Evolutionary conservation across 768 basidiomycete genomes (phyloP), one percentile per base, ranked within the genome.

Genomic region (Boletus speciosus): DNA sequence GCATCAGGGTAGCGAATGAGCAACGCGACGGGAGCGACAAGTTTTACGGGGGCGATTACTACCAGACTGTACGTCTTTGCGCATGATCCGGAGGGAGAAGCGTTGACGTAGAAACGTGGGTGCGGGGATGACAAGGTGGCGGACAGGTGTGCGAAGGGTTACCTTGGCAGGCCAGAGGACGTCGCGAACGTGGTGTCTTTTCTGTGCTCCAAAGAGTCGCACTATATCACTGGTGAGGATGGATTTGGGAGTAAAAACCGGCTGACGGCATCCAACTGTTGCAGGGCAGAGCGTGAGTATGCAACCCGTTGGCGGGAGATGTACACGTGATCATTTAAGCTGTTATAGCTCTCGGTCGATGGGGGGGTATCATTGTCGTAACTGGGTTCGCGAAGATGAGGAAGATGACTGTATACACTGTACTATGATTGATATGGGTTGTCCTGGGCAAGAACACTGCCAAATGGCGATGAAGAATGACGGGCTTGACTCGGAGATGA

Each of bases 161-260:
- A 58, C 44, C 41, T 56, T 10, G 58, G 57, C 16, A 57, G 51
- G 19, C 31, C 60, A 2, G 57, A 61, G 21, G 62, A 68, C 21
- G 60, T 70, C 14, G 65, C 61, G 7, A 62, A 59, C n/a, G 31
- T 67, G 4, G 66, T 71, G 21, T 69, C 68, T 14, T 72, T 62
- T 46, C 56, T 74, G 12, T 67, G 62, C 21, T 66, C 70, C 16
- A 67, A 64, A 56, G 67, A 64, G 42, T 61, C 64, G 2, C 54
- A 56, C 43, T 66, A 63, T 29, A 64, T 71, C 27, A 67, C 65
- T 4, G 73, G 67, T 66, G 47, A 55, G 62, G 34, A 16, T 12
- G 11, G n/a, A 44, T 27, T 4, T 23, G 35, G 8, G 12, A 52
- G 15, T 4, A 6, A 19, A 14, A 25, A 2, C 15, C 5, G 31